Evolutionary conservation across 2,329 filamentous ascomycete species (phyloP), one percentile per base, ranked within the genome.

Genomic region (Simplicillium aogashimaense): DNA sequence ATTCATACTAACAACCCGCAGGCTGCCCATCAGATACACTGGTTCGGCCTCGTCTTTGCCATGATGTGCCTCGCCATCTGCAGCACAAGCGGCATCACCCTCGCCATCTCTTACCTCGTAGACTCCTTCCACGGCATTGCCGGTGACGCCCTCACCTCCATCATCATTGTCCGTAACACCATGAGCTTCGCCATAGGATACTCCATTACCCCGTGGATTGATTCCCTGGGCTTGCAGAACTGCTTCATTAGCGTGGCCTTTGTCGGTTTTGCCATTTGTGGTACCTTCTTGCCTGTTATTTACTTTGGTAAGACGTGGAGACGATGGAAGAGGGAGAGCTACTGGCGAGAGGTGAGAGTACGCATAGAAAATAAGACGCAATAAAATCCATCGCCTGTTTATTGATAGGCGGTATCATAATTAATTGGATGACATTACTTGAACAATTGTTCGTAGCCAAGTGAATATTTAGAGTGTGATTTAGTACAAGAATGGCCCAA

Each of bases 171-270:
- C 16, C 48, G 59, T 2, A 62, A 62, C 40, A 61, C 58, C 0
- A 61, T 62, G 53, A 53, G 53, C 4, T 62, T 62, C 41, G 58
- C 52, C 4, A 54, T 61, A 9, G 47, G 52, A 11, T 62, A 60
- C 33, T 57, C 71, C 13, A 60, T 69, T 20, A 69, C 66, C 0
- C 65, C 65, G 0, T 69, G 66, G 66, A 50, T 68, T 2, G 58
- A 53, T 5, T 49, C 58, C 5, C 50, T 65, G 37, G 66, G 66
- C 0, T 56, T 60, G 20, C 61, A 66, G 33, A 66, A 67, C 41
- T 62, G 63, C 4, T 69, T 61, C 38, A 50, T 69, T 32, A 59
- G 65, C 10, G 53, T 59, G 3, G 66, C 63, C 0, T 64, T 66
- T 8, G 44, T 66, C 43, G 59, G 55, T 1, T 45, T 67, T 40